Percentiles rank a stretch among this genome's conserved stretches.
phyloP scores from a whole-genome alignment of 768 basidiomycete genomes.

The Lactifluus rugatus region DNA sequence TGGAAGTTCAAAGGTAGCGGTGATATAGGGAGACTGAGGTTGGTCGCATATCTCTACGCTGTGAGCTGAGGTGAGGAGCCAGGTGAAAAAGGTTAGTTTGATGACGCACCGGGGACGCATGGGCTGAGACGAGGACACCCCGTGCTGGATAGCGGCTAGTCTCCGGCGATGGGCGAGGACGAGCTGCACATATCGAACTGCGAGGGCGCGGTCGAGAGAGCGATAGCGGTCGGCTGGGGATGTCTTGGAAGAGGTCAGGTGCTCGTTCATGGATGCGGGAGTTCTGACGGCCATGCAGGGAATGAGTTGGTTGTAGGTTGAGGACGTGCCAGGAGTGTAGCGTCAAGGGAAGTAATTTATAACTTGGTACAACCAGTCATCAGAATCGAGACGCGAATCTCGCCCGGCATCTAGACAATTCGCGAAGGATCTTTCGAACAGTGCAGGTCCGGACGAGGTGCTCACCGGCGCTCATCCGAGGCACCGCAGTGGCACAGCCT shows the following conservation, averaged over 20 bases:
- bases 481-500: too few relatives aligned
- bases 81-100: neutral
- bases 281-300: constrained; percentile 15
- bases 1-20: constrained; percentile 47
- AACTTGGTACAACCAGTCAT: neutral
- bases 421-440: too few relatives aligned
- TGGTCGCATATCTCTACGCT: constrained; percentile 42
- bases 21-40: constrained; percentile 33
- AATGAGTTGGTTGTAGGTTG: neutral
- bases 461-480: too few relatives aligned
- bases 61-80: neutral
- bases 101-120: constrained; percentile 19
- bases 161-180: constrained; percentile 18
- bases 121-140: neutral
- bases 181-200: constrained; percentile 13
- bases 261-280: constrained; percentile 3
- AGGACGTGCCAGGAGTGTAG: neutral
- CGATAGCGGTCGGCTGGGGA: constrained; percentile 5
- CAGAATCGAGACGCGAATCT: too few relatives aligned
- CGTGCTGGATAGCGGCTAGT: constrained; percentile 1
- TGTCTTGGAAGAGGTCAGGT: neutral
- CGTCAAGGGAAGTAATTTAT: neutral
- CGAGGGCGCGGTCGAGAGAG: constrained; percentile 17
- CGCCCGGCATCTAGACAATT: too few relatives aligned
- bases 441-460: too few relatives aligned